Percentiles rank a stretch among this genome's conserved stretches.
Evolutionary conservation across 306 rosid genomes (phyloP).

Genomic region (Mimosa pudica): DNA sequence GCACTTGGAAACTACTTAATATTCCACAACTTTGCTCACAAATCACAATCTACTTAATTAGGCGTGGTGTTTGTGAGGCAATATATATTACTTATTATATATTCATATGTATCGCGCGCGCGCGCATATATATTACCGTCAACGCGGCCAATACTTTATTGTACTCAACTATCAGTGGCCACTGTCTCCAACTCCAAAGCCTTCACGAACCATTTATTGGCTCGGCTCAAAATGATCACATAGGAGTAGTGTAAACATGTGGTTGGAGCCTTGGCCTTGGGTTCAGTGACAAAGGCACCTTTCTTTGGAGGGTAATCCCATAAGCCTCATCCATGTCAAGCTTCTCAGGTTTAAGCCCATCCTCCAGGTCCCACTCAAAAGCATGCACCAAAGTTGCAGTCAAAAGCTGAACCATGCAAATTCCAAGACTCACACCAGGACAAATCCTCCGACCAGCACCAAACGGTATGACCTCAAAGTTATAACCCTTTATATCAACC

Average conservation of each 20-base stretch:
- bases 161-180: neutral
- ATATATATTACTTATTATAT: too few species aligned
- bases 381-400: neutral
- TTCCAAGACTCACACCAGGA: neutral
- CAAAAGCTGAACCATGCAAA: neutral
- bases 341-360: neutral
- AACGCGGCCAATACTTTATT: neutral
- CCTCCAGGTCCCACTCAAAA: neutral
- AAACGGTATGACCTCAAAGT: constrained; percentile 1
- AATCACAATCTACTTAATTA: too few species aligned
- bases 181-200: neutral
- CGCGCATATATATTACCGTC: too few species aligned
- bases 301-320: constrained; percentile 1
- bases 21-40: too few species aligned
- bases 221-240: neutral
- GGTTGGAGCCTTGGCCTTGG: neutral
- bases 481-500: neutral
- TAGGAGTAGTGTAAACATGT: neutral
- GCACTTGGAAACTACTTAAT: too few species aligned
- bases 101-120: too few species aligned
- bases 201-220: neutral
- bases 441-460: neutral
- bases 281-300: neutral
- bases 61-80: too few species aligned
- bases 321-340: neutral